phyloP scores from a whole-genome alignment of 495 filamentous ascomycete species.

The Trichoderma erinaceum region DNA sequence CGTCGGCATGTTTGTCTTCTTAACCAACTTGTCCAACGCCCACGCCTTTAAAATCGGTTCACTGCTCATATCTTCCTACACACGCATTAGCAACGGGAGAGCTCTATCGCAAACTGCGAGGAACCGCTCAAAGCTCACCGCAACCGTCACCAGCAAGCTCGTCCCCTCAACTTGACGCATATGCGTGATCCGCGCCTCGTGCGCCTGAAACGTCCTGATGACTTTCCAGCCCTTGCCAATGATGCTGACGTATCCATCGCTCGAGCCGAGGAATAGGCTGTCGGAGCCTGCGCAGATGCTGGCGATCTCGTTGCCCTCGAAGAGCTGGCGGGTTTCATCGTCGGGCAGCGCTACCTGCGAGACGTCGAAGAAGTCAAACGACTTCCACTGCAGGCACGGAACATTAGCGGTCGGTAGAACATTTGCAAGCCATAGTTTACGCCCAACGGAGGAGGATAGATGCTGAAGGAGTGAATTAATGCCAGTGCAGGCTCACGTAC shows the following conservation, averaged over 20 bases:
- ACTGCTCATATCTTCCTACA: slow-evolving; percentile 68
- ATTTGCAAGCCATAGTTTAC: not conserved
- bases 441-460: not conserved
- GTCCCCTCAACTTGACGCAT: slow-evolving; percentile 92
- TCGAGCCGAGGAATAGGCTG: slow-evolving; percentile 81
- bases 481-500: not conserved
- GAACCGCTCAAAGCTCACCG: slow-evolving; percentile 32
- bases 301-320: slow-evolving; percentile 44
- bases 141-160: slow-evolving; percentile 76
- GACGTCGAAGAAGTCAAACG: slow-evolving; percentile 98
- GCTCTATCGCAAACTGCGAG: not conserved
- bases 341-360: slow-evolving; percentile 73
- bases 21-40: slow-evolving; percentile 90
- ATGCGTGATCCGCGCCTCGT: slow-evolving; percentile 80
- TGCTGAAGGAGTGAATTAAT: not conserved
- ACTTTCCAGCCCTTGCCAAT: slow-evolving; percentile 82
- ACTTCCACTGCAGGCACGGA: slow-evolving; percentile 73
- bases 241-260: slow-evolving; percentile 78
- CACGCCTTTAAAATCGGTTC: slow-evolving; percentile 92
- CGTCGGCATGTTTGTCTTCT: slow-evolving; percentile 81
- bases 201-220: slow-evolving; percentile 76
- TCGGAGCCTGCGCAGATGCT: slow-evolving; percentile 78
- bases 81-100: slow-evolving; percentile 18
- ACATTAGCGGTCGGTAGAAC: slow-evolving; percentile 12
- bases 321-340: slow-evolving; percentile 48